phyloP scores from a whole-genome alignment of 202 grass and related monocot species.

The Hordeum pubiflorum region DNA sequence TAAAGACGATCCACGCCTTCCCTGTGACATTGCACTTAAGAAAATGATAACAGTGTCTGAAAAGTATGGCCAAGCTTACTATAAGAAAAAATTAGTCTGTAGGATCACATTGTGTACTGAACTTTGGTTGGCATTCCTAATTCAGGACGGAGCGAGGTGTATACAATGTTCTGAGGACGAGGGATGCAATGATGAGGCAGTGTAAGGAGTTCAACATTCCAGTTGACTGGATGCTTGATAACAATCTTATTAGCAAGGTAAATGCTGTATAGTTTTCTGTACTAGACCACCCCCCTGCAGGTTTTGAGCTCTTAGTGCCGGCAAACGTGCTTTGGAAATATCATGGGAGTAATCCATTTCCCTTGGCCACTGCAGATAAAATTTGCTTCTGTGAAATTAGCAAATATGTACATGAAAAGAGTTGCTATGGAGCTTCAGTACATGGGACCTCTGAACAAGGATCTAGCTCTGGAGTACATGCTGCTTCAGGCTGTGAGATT shows the following conservation, averaged over 20 bases:
- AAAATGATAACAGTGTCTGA: constrained; percentile 91
- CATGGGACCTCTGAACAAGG: constrained; percentile 86
- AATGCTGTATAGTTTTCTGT: constrained; percentile 1
- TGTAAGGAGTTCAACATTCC: constrained; percentile 93
- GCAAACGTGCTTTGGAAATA: background rate
- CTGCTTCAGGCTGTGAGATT: constrained; percentile 96
- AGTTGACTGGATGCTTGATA: constrained; percentile 91
- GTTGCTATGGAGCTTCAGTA: constrained; percentile 92
- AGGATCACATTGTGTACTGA: constrained; percentile 16
- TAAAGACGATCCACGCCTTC: constrained; percentile 66
- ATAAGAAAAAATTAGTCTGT: background rate
- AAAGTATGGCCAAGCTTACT: constrained; percentile 43
- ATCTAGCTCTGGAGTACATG: constrained; percentile 96
- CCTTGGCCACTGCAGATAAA: constrained; percentile 54
- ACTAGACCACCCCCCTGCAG: background rate
- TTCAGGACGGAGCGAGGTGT: constrained; percentile 80
- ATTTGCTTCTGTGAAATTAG: constrained; percentile 90
- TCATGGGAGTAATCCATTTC: background rate
- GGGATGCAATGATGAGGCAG: constrained; percentile 73
- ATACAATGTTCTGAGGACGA: constrained; percentile 76
- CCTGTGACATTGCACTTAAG: constrained; percentile 84
- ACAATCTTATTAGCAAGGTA: constrained; percentile 91
- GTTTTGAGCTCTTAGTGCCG: constrained; percentile 6
- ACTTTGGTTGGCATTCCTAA: constrained; percentile 24
- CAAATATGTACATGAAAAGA: constrained; percentile 94